Percentiles rank a stretch among this genome's conserved stretches.
These are phyloP conservation scores for Cenchrus fungigraminus DNA, from an alignment of 176 grass and related monocot genomes.

Conservation along the genomic window DNA sequence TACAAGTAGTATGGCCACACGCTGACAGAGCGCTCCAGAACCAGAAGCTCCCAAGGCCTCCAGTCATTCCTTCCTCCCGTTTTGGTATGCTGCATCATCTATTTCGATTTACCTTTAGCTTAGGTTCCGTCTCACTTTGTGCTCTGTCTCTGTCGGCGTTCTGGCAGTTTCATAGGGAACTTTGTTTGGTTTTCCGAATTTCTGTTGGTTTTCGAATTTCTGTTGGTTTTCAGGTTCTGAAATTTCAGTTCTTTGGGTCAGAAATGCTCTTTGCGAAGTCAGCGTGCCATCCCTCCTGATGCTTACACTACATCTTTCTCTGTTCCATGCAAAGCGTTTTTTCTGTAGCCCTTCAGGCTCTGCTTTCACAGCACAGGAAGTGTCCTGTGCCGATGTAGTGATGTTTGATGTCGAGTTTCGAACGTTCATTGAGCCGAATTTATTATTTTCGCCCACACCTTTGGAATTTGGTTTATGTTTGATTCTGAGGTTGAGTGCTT, in stretches of 20 bases:
- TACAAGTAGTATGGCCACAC: not conserved
- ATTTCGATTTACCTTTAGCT: not conserved
- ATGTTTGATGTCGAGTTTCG: not conserved
- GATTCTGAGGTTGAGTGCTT: not conserved
- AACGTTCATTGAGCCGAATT: not conserved
- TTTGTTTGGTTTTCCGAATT: not conserved
- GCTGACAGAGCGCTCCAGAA: not conserved
- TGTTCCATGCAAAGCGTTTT: not conserved
- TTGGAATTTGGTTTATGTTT: not conserved
- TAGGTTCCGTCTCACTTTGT: not conserved
- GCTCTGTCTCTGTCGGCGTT: not conserved
- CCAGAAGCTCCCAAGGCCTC: not conserved
- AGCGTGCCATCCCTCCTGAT: not conserved
- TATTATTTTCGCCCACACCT: not conserved
- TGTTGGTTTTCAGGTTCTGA: not conserved
- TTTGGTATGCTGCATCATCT: not conserved
- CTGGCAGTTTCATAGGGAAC: not conserved
- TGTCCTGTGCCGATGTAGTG: too few relatives aligned
- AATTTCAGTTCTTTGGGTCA: not conserved
- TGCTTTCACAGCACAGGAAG: not conserved
- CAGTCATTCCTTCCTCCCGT: too few relatives aligned
- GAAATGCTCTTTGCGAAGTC: not conserved
- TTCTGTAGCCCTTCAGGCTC: not conserved
- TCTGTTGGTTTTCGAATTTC: too few relatives aligned
- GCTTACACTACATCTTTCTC: not conserved